Evolutionary conservation across 768 basidiomycete genomes (phyloP).

Genomic region (Pholiota conissans): DNA sequence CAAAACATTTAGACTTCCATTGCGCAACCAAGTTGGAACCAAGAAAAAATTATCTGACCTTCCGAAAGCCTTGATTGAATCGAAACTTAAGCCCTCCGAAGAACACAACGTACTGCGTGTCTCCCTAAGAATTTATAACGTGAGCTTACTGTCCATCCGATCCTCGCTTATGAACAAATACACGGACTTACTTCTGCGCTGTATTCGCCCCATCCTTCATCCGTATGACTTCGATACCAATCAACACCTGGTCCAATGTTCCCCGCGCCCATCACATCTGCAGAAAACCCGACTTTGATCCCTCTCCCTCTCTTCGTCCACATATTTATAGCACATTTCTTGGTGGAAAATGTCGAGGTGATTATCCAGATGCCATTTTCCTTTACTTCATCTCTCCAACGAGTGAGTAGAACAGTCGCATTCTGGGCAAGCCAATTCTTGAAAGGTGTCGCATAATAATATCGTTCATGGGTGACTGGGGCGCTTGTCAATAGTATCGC

Average conservation of each 20-base stretch:
- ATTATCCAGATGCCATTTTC: constrained; percentile 22
- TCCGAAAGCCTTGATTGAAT: constrained; percentile 15
- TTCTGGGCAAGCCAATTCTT: constrained; percentile 24
- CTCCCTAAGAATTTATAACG: constrained; percentile 8
- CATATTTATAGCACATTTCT: constrained; percentile 23
- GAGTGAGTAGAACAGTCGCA: constrained; percentile 14
- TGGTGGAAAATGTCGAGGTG: constrained; percentile 21
- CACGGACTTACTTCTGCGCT: constrained; percentile 10
- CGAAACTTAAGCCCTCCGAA: constrained; percentile 22
- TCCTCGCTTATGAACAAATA: too few relatives aligned
- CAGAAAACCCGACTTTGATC: constrained; percentile 21
- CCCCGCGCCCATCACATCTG: constrained; percentile 15
- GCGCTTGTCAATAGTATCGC: constrained; percentile 21
- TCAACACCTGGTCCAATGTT: constrained; percentile 17
- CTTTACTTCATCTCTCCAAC: constrained; percentile 19
- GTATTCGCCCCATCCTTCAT: constrained; percentile 25
- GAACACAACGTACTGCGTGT: constrained; percentile 17
- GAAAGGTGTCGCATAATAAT: constrained; percentile 19
- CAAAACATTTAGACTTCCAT: not conserved
- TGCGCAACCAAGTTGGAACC: too few relatives aligned
- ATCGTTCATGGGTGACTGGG: constrained; percentile 22
- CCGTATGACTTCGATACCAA: constrained; percentile 20
- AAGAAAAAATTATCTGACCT: not conserved
- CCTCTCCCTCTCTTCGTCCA: constrained; percentile 15
- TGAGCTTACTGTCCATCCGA: too few relatives aligned